Evolutionary conservation across 23 red algal genomes (phyloP).

Genomic region (Gracilaria domingensis): DNA sequence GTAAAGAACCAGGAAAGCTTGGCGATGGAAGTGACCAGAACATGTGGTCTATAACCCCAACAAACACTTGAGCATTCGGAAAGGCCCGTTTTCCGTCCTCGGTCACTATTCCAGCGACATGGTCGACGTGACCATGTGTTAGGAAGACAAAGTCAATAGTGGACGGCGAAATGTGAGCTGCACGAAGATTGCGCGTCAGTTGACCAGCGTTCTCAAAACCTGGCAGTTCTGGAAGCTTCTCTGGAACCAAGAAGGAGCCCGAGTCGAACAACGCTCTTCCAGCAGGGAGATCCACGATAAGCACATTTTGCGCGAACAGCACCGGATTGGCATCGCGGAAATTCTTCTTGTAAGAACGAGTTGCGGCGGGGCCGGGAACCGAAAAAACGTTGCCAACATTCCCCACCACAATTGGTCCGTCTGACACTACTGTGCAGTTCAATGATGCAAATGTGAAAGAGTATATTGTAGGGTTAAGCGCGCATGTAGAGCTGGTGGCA

Average conservation of each 20-base stretch:
- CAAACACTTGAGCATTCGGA: constrained; percentile 47
- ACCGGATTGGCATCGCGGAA: constrained; percentile 22
- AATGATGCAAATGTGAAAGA: neutral
- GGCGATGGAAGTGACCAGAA: constrained; percentile 30
- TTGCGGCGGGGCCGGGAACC: constrained; percentile 11
- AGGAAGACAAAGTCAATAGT: constrained; percentile 42
- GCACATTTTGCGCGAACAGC: constrained; percentile 14
- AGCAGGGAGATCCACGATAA: constrained; percentile 33
- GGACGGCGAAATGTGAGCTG: constrained; percentile 20
- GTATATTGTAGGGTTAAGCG: constrained; percentile 18
- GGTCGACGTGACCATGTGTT: constrained; percentile 55
- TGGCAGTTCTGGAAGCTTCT: constrained; percentile 35
- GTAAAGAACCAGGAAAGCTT: neutral
- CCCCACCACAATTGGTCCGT: neutral
- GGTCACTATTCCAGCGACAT: constrained; percentile 48
- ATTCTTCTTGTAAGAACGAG: constrained; percentile 36
- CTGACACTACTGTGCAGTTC: constrained; percentile 24
- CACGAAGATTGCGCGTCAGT: constrained; percentile 40
- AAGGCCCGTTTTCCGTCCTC: constrained; percentile 36
- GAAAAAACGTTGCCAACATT: neutral
- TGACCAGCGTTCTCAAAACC: constrained; percentile 15
- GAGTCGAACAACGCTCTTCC: constrained; percentile 41
- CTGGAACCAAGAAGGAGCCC: constrained; percentile 22
- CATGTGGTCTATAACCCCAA: constrained; percentile 21
- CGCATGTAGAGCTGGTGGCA: neutral